A percentile compares a stretch with the other conserved stretches of the same genome.
Conservation (phyloP, 768 basidiomycete species). For the Boletus pseudopeckii region DNA sequence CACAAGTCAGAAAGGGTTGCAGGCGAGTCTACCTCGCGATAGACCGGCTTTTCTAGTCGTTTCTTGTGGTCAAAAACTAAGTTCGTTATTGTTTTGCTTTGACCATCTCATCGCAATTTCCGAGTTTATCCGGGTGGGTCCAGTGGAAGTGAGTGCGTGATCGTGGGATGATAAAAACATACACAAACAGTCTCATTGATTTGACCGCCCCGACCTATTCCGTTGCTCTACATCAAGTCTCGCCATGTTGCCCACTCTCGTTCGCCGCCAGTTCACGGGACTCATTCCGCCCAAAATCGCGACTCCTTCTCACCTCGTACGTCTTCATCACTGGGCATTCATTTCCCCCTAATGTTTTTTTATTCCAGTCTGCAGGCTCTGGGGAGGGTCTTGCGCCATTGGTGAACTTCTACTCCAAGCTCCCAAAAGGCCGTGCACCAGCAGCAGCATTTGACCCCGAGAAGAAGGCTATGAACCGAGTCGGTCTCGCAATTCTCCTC, state of each 20-base stretch:
- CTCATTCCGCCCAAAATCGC: conserved; percentile 96
- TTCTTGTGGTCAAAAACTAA: conserved; percentile 6
- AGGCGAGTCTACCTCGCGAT: conserved; percentile 4
- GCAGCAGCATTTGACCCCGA: conserved; percentile 67
- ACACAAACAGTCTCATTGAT: conserved; percentile 5
- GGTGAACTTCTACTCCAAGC: conserved; percentile 94
- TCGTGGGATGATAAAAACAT: conserved; percentile 20
- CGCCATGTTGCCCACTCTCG: conserved; percentile 78
- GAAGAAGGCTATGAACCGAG: conserved; percentile 62
- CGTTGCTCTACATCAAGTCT: conserved; percentile 14
- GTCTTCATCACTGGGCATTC: background rate
- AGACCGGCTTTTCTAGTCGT: conserved; percentile 12
- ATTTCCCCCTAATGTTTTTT: conserved; percentile 3
- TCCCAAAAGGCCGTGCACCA: conserved; percentile 84
- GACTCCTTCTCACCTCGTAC: conserved; percentile 81
- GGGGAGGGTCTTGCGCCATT: conserved; percentile 79
- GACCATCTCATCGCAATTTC: background rate
- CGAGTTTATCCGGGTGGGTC: conserved; percentile 10
- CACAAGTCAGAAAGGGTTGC: background rate
- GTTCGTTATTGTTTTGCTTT: conserved; percentile 13
- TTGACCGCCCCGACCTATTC: conserved; percentile 19
- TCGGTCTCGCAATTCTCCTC: conserved; percentile 61
- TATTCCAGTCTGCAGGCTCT: conserved; percentile 68
- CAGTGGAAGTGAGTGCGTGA: conserved; percentile 8
- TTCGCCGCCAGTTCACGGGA: conserved; percentile 79